Evolutionary conservation across 768 basidiomycete genomes (phyloP), one percentile per base, ranked within the genome.

Genomic region (Leccinellum rugosiceps): DNA sequence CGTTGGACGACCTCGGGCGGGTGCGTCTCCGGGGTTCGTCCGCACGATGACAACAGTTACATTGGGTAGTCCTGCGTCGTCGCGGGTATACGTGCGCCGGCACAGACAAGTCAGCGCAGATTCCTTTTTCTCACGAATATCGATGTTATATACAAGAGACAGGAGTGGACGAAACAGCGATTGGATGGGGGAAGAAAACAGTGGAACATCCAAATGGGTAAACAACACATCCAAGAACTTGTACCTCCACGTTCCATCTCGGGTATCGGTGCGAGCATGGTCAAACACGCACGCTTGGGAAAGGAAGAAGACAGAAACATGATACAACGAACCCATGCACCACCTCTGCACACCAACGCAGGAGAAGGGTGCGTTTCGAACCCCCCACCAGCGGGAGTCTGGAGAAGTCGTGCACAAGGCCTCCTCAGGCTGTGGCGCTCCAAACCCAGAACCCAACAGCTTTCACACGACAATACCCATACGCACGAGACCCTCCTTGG

Each of bases 301-400:
- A 34, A 38, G 38, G 15, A 34, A 9, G 23, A 28, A 3, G 1
- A 43, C 32, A 21, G 58, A 54, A 47, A 30, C 23, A 53, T 44
- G 7, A 44, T 31, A 63, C 32, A 55, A 54, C 71, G 17, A 55
- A 56, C 72, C 69, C 75, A 72, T 71, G 70, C 83, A 85, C 69
- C 72, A 75, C 72, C 75, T 79, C 84, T 86, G 72, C 84, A 87
- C 83, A 87, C 79, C 74, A 68, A 74, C 69, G 83, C 83, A 77
- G 80, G 82, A 68, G 70, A 64, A 63, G 64, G 65, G 57, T 58
- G 21, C 30, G 26, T 35, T 46, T 49, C 8, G 52, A 51, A 63
- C 58, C 59, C 58, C 61, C 68, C 76, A 74, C 83, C 80, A 77
- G 82, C 82, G 74, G 72, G 70, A 73, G 80, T 82, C 78, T 83